Conservation (phyloP, 345 rosid genomes). For the Melaleuca quinquenervia region DNA sequence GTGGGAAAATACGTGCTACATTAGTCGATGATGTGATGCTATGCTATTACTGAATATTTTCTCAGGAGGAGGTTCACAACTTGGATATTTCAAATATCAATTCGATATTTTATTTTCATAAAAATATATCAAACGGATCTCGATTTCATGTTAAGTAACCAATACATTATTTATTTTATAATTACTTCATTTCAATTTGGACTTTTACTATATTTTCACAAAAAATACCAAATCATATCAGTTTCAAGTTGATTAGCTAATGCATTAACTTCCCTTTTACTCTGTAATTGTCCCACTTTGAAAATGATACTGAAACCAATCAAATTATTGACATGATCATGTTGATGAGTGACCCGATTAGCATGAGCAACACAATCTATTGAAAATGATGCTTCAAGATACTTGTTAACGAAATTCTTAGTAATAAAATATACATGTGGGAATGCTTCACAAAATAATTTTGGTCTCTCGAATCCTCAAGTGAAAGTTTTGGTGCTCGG, state of each 20-base stretch:
- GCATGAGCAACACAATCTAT: accelerated
- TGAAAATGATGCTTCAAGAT: background rate
- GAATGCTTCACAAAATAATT: background rate
- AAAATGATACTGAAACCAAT: background rate
- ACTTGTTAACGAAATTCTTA: background rate
- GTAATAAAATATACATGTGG: background rate
- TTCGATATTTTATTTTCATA: background rate
- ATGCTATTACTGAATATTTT: too few relatives aligned
- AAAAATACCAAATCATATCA: background rate
- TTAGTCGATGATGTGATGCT: too few relatives aligned
- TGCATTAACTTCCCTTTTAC: background rate
- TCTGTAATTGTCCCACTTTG: background rate
- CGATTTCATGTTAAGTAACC: background rate
- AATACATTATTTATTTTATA: too few relatives aligned
- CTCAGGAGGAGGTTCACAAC: background rate
- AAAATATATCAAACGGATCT: background rate
- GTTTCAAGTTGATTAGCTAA: background rate
- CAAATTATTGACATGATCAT: background rate
- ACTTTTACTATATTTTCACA: background rate
- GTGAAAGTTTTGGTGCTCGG: background rate
- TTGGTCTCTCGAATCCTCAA: background rate
- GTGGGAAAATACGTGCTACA: too few relatives aligned
- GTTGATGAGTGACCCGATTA: background rate
- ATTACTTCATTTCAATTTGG: background rate
- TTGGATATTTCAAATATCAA: background rate